Conservation (phyloP, 1,139 yeast genomes). For the Magnusiomyces suaveolens region DNA sequence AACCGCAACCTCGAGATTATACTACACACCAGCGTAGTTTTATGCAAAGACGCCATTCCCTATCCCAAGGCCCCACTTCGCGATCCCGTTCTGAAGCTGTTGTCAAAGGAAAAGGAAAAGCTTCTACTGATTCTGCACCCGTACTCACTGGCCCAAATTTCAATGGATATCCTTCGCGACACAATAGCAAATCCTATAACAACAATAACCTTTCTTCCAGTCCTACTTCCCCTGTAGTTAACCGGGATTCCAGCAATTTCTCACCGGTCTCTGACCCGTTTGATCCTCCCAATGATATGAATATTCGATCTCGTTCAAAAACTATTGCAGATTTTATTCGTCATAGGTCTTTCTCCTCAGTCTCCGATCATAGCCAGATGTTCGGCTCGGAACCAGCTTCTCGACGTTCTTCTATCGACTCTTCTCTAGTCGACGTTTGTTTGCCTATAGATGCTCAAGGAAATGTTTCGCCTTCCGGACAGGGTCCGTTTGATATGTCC, state of each 20-base stretch:
- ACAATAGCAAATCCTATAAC: background rate
- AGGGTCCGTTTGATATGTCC: constrained; percentile 64
- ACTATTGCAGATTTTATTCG: constrained; percentile 1
- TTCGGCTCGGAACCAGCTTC: constrained; percentile 57
- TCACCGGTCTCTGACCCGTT: background rate
- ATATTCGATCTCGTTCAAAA: background rate
- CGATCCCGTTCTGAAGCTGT: background rate
- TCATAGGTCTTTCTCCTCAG: background rate
- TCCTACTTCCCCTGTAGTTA: too few relatives aligned
- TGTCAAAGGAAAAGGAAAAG: background rate
- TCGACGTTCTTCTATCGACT: constrained; percentile 56
- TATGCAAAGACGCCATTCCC: background rate
- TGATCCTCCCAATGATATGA: background rate
- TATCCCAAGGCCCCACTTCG: background rate
- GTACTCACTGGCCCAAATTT: background rate
- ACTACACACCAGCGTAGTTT: background rate
- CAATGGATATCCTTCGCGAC: background rate
- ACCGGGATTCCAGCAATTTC: background rate
- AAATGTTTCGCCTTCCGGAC: constrained; percentile 28
- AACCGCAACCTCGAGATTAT: background rate
- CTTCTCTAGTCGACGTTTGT: constrained; percentile 84
- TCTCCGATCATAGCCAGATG: constrained; percentile 4
- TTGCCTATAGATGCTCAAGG: constrained; percentile 55
- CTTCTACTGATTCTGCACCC: background rate
- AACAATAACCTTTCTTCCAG: too few relatives aligned